phyloP scores from a whole-genome alignment of 306 rosid species.

The Crotalaria pallida region DNA sequence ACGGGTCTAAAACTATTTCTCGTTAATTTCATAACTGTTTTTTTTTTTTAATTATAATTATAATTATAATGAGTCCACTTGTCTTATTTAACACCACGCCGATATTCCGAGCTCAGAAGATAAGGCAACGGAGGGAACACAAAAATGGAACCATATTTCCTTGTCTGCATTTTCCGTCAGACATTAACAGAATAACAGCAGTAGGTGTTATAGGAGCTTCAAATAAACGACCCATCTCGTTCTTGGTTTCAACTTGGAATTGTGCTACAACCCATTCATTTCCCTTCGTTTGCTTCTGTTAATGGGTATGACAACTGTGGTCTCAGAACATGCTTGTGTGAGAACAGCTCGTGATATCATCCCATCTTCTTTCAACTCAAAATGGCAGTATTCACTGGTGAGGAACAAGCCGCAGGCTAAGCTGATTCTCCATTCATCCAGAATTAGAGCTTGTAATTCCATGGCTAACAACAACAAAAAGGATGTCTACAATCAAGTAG shows the following conservation, averaged over 20 bases:
- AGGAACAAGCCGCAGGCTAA: slow-evolving; percentile 17
- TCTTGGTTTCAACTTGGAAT: not conserved
- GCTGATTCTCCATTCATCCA: slow-evolving; percentile 10
- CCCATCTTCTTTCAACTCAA: slow-evolving; percentile 29
- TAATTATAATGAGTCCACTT: too few species aligned
- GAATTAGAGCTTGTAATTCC: slow-evolving; percentile 49
- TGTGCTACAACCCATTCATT: not conserved
- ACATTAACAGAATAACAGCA: too few species aligned
- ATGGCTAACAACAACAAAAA: slow-evolving; percentile 42
- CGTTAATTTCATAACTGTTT: too few species aligned
- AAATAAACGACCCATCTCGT: too few species aligned
- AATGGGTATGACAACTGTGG: slow-evolving; percentile 28
- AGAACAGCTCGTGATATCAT: slow-evolving; percentile 16
- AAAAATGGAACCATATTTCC: too few species aligned
- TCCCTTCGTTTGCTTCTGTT: not conserved
- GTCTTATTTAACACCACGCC: too few species aligned
- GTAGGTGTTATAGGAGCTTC: too few species aligned
- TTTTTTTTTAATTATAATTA: too few species aligned
- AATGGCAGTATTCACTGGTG: slow-evolving; percentile 19
- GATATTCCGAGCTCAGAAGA: too few species aligned
- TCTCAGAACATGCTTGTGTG: slow-evolving; percentile 28
- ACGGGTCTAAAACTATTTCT: too few species aligned
- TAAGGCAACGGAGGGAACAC: too few species aligned
- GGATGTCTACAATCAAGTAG: slow-evolving; percentile 64
- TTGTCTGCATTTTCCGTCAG: too few species aligned